Base-by-base conservation (phyloP, 805 yeast genomes). In the Candida sakaeoensis region DNA sequence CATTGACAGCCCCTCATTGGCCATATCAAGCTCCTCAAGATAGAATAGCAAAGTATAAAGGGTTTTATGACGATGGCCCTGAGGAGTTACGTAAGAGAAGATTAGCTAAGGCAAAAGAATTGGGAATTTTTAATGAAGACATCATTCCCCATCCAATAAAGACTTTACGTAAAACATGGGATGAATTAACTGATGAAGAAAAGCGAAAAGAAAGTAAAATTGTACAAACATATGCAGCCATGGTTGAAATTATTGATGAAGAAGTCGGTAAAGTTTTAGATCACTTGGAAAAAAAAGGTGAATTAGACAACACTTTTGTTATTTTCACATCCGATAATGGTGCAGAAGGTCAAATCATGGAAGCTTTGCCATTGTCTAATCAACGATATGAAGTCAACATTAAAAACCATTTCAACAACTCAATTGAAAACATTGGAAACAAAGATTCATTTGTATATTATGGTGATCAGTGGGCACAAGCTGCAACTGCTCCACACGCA, bases 1-100 rank as follows among this genome's bases (percentile, higher is more conserved):
- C 82, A 5, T 77, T 74, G 48, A 76, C 82, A 4, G 83, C 84
- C 1, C 84, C 83, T 2, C 83, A 78, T 51, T 79, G 84, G 83
- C 84, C 84, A 8, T 66, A 69, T 49, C 83, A 78, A 54, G 83
- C 83, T 1, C 81, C 81, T 5, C 54, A 55, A 36, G 72, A 71
- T 5, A 51, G 62, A 6, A 61, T 76, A 37, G 65, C 55, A 4
- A 74, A 76, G 42, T 75, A 78, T 52, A 61, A 63, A 39, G 77
- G 78, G 3, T 44, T 55, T 6, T 72, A 74, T 47, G 70, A 69
- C 44, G 61, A 57, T 6, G 82, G 82, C 2, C 80, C 80, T 2
- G 66, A 59, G 15, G 65, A 47, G 5, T 53, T 75, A 28, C 54
- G 80, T 38, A 47, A 43, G 21, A 38, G 53, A 40, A 56, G 82